Evolutionary conservation across 176 grass and related monocot species (phyloP).

Genomic region (Cenchrus fungigraminus): DNA sequence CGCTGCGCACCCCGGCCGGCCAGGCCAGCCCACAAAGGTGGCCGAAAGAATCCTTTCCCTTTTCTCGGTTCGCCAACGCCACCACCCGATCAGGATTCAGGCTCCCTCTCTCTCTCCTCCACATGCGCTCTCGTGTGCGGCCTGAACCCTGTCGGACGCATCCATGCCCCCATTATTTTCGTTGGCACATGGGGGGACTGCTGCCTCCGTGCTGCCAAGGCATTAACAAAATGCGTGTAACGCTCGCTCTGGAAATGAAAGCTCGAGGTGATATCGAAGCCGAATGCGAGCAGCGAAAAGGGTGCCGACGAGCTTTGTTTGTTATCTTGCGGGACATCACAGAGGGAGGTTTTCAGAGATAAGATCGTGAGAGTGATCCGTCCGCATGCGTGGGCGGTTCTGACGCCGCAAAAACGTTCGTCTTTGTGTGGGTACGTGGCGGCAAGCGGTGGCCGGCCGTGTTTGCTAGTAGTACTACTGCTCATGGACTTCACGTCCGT

Average conservation of each 20-base stretch:
- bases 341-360: background rate
- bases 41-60: conserved; percentile 29
- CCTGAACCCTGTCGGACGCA: conserved; percentile 58
- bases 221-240: conserved; percentile 4
- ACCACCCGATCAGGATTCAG: background rate
- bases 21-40: conserved; percentile 32
- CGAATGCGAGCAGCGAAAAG: background rate
- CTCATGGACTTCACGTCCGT: background rate
- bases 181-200: conserved; percentile 29
- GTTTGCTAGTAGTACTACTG: background rate
- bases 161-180: conserved; percentile 45
- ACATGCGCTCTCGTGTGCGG: conserved; percentile 60
- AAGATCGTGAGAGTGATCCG: background rate
- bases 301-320: background rate
- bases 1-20: background rate
- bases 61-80: background rate
- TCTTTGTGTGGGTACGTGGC: background rate
- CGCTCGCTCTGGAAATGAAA: background rate
- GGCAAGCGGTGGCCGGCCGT: background rate
- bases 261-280: background rate
- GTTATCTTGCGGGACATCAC: background rate
- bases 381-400: conserved; percentile 5
- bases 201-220: background rate
- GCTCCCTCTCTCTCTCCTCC: conserved; percentile 16
- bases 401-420: conserved; percentile 4